phyloP scores from a whole-genome alignment of 1,139 yeast genomes.

The Pichia sp. region DNA sequence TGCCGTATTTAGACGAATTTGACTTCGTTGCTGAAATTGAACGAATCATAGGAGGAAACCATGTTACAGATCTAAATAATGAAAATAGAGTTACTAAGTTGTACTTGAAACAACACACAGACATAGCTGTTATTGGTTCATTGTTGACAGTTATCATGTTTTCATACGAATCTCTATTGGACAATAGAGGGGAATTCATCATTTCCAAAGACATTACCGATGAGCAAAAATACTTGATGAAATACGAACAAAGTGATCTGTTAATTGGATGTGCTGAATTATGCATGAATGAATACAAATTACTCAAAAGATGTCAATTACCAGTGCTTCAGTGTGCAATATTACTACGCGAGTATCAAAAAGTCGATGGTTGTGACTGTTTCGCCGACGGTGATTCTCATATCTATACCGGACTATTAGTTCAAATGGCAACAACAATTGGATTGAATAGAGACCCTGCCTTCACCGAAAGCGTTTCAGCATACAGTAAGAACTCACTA shows the following conservation, averaged over 20 bases:
- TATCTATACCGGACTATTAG: slow-evolving; percentile 42
- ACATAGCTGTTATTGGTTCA: slow-evolving; percentile 46
- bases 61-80: not conserved
- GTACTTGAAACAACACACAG: slow-evolving; percentile 39
- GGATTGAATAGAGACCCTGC: slow-evolving; percentile 55
- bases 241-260: not conserved
- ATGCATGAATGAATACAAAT: slow-evolving; percentile 51
- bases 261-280: slow-evolving; percentile 20
- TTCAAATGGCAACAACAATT: slow-evolving; percentile 48
- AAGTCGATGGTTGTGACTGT: slow-evolving; percentile 33
- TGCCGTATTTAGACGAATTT: slow-evolving; percentile 49
- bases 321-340: slow-evolving; percentile 50
- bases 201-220: slow-evolving; percentile 20
- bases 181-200: slow-evolving; percentile 31
- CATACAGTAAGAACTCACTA: slow-evolving; percentile 31
- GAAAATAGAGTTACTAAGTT: slow-evolving; percentile 25
- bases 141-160: slow-evolving; percentile 43
- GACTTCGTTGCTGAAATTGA: slow-evolving; percentile 25
- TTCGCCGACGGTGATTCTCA: slow-evolving; percentile 47
- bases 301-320: slow-evolving; percentile 46
- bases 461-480: slow-evolving; percentile 26
- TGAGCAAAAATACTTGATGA: slow-evolving; percentile 20
- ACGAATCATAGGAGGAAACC: slow-evolving; percentile 19
- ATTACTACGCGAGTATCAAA: slow-evolving; percentile 44
- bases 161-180: slow-evolving; percentile 39